Evolutionary conservation across 352 stramenopile species (phyloP).

Genomic region (Chrysophaeum taylorii): DNA sequence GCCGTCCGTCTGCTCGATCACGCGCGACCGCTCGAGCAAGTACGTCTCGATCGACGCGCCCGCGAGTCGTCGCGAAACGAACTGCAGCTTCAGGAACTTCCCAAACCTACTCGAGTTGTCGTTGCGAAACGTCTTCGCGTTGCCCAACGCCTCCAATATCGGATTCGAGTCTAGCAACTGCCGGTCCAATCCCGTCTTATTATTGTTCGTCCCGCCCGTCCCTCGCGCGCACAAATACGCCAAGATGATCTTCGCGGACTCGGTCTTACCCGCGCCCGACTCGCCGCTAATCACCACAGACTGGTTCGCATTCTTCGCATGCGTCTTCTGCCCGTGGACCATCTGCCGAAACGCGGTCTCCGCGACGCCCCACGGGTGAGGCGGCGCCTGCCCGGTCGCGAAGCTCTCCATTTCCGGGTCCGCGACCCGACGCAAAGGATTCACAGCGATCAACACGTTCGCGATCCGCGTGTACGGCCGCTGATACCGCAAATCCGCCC

Average conservation of each 20-base stretch:
- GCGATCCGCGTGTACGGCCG: constrained; percentile 90
- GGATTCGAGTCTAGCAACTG: constrained; percentile 50
- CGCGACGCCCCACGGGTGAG: constrained; percentile 68
- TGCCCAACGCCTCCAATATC: constrained; percentile 90
- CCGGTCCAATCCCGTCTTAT: background rate
- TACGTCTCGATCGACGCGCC: constrained; percentile 72
- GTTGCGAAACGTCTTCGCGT: constrained; percentile 84
- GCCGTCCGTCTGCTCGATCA: constrained; percentile 61
- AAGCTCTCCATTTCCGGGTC: constrained; percentile 1
- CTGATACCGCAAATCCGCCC: constrained; percentile 45
- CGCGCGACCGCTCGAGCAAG: constrained; percentile 77
- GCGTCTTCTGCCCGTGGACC: constrained; percentile 59
- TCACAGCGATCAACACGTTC: constrained; percentile 91
- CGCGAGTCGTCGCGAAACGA: constrained; percentile 64
- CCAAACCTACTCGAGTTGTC: constrained; percentile 59
- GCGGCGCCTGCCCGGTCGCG: constrained; percentile 42
- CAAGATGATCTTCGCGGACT: constrained; percentile 84
- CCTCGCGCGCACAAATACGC: constrained; percentile 72
- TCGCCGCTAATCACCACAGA: constrained; percentile 76
- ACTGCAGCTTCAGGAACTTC: constrained; percentile 69
- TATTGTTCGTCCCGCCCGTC: constrained; percentile 40
- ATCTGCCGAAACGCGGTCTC: constrained; percentile 72
- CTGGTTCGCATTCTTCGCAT: constrained; percentile 57
- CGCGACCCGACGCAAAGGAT: constrained; percentile 69
- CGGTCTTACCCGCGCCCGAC: constrained; percentile 74